These are phyloP conservation scores for Phytophthora europaea DNA, from an alignment of 352 stramenopile genomes.

Conservation along the genomic window DNA sequence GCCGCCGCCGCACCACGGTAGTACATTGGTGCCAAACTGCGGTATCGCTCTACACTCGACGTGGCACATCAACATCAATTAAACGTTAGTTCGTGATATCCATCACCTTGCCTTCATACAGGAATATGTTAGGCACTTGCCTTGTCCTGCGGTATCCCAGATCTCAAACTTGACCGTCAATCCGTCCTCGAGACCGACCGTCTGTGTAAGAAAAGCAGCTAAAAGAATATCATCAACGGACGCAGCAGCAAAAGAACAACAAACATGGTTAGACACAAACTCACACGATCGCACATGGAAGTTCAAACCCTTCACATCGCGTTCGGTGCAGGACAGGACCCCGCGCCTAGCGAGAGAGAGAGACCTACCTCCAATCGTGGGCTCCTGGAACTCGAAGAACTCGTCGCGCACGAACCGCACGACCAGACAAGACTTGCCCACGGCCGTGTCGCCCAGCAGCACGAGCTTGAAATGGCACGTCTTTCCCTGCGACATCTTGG, in stretches of 20 bases:
- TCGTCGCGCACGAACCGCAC: conserved; percentile 99
- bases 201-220: conserved; percentile 99
- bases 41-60: conserved; percentile 91
- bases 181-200: conserved; percentile 97
- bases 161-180: conserved; percentile 99
- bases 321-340: background rate
- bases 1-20: conserved; percentile 96
- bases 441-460: conserved; percentile 98
- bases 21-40: conserved; percentile 98
- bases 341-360: background rate
- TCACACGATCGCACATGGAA: background rate
- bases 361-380: conserved; percentile 93
- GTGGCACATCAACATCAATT: background rate
- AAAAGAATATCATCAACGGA: conserved; percentile 13
- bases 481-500: conserved; percentile 84
- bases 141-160: conserved; percentile 98
- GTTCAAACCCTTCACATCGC: background rate
- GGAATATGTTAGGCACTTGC: conserved; percentile 30
- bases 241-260: background rate
- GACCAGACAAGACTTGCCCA: conserved; percentile 99
- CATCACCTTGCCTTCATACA: background rate
- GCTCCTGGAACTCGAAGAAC: conserved; percentile 99
- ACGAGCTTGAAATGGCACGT: conserved; percentile 99
- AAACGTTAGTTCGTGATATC: conserved; percentile 14
- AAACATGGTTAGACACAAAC: background rate